Evolutionary conservation across 2,329 filamentous ascomycete genomes (phyloP), one percentile per base, ranked within the genome.

Genomic region (Fusarium haematococcum): DNA sequence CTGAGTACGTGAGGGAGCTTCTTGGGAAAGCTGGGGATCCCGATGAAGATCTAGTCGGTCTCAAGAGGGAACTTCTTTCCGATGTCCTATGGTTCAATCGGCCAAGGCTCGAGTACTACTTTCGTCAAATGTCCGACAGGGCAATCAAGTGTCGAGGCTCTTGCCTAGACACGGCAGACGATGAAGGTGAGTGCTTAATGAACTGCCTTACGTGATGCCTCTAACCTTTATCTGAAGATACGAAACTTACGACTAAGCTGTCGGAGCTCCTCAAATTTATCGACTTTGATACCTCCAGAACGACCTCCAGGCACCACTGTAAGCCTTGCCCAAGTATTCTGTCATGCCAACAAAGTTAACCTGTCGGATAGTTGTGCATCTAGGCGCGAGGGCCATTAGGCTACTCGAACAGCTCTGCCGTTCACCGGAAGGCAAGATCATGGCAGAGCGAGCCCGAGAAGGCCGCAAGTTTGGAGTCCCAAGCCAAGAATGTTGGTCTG

Each of bases 401-500:
- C 33, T 14, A 18, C 58, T 74, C 4, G 45, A 68, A 16, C 20
- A 18, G 8, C 56, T 70, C 13, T 39, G 67, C 25, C 7, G 7
- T 0, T 68, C 62, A 5, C 6, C 30, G 3, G 32, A 48, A 27
- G 67, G 67, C 7, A n/a, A 37, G 16, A 3, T n/a, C 3, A 66
- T 74, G n/a, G 35, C 33, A 2, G 54, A 70, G 5, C 48, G 64
- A 11, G 69, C 71, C 11, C 41, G 27, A 5, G 37, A 43, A 43
- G 67, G 67, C 7, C 69, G 67, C 20, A 59, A 50, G 41, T 18
- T 50, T 16, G 57, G 43, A 18, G 20, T 68, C 4, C 64, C 70
- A 11, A 73, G 65, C 41, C 20, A 66, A 6, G 33, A 60, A 20
- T 70, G 69, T 14, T 80, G 77, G 78, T 67, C 64, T 30, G 70